phyloP scores from a whole-genome alignment of 2,329 filamentous ascomycete species.

The Exophiala sideris region DNA sequence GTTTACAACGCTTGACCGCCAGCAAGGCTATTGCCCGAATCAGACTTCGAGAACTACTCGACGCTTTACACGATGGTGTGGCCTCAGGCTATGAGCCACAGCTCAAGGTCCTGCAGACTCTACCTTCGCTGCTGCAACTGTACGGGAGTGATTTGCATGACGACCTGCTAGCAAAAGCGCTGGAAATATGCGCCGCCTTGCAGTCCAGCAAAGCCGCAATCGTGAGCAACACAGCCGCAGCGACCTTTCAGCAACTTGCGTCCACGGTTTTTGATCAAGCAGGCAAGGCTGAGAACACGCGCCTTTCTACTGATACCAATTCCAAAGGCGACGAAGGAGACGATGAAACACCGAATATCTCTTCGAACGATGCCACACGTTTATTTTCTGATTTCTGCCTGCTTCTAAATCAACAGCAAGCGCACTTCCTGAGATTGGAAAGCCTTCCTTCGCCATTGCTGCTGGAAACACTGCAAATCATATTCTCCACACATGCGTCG shows the following conservation, averaged over 20 bases:
- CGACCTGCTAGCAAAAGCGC: slow-evolving; percentile 72
- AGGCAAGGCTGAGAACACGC: neutral
- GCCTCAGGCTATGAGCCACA: slow-evolving; percentile 78
- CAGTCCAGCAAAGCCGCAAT: slow-evolving; percentile 90
- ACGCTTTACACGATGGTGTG: slow-evolving; percentile 81
- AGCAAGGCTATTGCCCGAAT: slow-evolving; percentile 73
- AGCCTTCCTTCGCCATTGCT: slow-evolving; percentile 78
- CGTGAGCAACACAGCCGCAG: slow-evolving; percentile 91
- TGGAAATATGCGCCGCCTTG: slow-evolving; percentile 88
- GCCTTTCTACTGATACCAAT: slow-evolving; percentile 6
- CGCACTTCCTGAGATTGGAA: slow-evolving; percentile 76
- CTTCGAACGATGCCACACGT: slow-evolving; percentile 41
- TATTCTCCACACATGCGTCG: slow-evolving; percentile 78
- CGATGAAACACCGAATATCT: slow-evolving; percentile 14
- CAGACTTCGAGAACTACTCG: slow-evolving; percentile 79
- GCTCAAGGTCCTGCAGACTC: slow-evolving; percentile 87
- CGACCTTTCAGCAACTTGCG: slow-evolving; percentile 92
- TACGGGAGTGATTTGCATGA: slow-evolving; percentile 79
- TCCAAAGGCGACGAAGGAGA: slow-evolving; percentile 12
- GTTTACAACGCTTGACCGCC: slow-evolving; percentile 83
- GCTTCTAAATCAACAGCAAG: slow-evolving; percentile 76
- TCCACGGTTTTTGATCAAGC: slow-evolving; percentile 93
- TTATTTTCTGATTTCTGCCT: slow-evolving; percentile 87
- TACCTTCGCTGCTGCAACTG: slow-evolving; percentile 86
- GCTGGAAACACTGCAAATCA: slow-evolving; percentile 86